Evolutionary conservation across 768 basidiomycete genomes (phyloP).

Genomic region (Termitomyces titanicus): DNA sequence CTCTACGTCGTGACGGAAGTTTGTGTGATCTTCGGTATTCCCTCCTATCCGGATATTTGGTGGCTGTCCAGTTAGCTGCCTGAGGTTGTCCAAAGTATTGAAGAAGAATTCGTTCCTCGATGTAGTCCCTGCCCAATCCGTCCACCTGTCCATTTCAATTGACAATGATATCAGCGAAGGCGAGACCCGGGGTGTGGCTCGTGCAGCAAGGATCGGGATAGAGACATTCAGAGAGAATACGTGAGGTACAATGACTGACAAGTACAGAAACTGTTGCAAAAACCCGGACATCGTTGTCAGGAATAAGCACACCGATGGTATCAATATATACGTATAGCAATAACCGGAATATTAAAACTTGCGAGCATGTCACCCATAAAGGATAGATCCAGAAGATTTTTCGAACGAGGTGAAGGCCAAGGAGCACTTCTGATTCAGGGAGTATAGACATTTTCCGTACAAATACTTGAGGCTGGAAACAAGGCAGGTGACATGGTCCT

Average conservation of each 20-base stretch:
- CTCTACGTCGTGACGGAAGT: slow-evolving; percentile 27
- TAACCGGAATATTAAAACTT: too few species aligned
- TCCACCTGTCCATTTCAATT: slow-evolving; percentile 68
- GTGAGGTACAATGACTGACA: neutral
- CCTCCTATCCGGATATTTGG: slow-evolving; percentile 60
- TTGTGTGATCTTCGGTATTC: slow-evolving; percentile 54
- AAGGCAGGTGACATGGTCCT: too few species aligned
- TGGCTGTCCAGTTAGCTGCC: slow-evolving; percentile 42
- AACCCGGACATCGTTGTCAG: neutral
- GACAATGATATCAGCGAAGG: slow-evolving; percentile 58
- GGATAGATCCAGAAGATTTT: too few species aligned
- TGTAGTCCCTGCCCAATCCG: slow-evolving; percentile 57
- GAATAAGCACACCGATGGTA: neutral
- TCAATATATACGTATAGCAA: neutral
- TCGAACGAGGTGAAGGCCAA: too few species aligned
- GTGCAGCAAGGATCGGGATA: slow-evolving; percentile 36
- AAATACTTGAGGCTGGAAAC: too few species aligned
- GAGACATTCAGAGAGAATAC: slow-evolving; percentile 26
- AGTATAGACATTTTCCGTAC: too few species aligned
- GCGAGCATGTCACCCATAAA: too few species aligned
- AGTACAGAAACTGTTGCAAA: neutral
- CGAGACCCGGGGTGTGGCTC: slow-evolving; percentile 31
- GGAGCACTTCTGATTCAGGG: too few species aligned
- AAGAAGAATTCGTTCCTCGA: slow-evolving; percentile 53
- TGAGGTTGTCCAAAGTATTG: slow-evolving; percentile 56